Percentiles rank a stretch among this genome's conserved stretches.
These are phyloP conservation scores for Talaromyces sp. DNA, from an alignment of 2,329 filamentous ascomycete genomes.

Conservation along the genomic window DNA sequence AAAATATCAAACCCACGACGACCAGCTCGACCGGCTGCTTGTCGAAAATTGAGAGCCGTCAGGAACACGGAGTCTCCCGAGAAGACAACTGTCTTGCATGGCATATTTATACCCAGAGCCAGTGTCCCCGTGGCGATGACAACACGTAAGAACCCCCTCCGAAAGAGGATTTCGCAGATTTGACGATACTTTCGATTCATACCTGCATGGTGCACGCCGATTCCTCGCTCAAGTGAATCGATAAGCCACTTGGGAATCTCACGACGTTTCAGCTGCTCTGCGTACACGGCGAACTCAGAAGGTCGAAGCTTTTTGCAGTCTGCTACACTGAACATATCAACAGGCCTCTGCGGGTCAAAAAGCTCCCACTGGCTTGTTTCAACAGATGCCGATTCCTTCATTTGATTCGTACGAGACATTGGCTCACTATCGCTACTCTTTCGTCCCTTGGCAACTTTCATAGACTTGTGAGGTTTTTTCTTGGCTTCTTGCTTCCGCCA, in stretches of 20 bases:
- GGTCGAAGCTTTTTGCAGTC: conserved; percentile 2
- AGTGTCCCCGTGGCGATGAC: conserved; percentile 74
- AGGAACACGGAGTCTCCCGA: conserved; percentile 68
- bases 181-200: conserved; percentile 73
- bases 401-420: neutral
- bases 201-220: conserved; percentile 75
- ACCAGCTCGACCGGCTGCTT: conserved; percentile 72
- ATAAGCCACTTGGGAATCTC: conserved; percentile 43
- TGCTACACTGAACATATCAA: conserved; percentile 27
- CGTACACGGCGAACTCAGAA: neutral
- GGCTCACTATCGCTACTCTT: neutral
- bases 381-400: neutral
- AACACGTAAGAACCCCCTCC: conserved; percentile 65
- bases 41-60: conserved; percentile 71
- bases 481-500: conserved; percentile 46
- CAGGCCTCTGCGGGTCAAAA: conserved; percentile 64
- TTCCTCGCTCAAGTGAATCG: conserved; percentile 60
- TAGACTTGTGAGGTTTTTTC: neutral
- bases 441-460: neutral
- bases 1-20: conserved; percentile 76
- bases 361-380: conserved; percentile 58
- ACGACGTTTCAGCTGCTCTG: neutral
- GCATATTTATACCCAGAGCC: conserved; percentile 77
- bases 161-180: conserved; percentile 60
- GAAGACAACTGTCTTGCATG: conserved; percentile 77